Evolutionary conservation across 805 yeast species (phyloP).

Genomic region (Kodamaea leandrae): DNA sequence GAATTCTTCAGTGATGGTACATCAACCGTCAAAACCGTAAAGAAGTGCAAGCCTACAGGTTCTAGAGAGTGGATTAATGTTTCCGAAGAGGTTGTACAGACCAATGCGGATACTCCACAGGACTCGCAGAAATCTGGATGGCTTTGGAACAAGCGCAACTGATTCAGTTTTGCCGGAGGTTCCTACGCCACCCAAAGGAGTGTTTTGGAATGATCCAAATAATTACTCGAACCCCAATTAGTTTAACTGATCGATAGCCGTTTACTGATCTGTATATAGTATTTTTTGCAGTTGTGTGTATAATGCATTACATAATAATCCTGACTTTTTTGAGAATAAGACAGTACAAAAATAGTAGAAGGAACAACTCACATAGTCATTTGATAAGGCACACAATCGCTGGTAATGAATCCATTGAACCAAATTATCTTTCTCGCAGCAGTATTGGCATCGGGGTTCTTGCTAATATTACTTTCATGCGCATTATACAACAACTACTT

Average conservation of each 20-base stretch:
- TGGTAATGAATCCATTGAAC: constrained; percentile 42
- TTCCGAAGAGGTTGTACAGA: constrained; percentile 19
- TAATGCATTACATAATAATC: constrained; percentile 1
- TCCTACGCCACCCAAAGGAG: background rate
- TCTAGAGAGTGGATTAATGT: constrained; percentile 34
- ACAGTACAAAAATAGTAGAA: constrained; percentile 1
- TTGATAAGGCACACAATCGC: background rate
- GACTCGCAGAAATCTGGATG: constrained; percentile 16
- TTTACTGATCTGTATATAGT: background rate
- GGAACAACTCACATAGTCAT: background rate
- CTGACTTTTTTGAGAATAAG: background rate
- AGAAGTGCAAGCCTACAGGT: constrained; percentile 33
- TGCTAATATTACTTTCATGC: constrained; percentile 42
- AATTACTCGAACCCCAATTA: too few relatives aligned
- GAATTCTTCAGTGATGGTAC: constrained; percentile 40
- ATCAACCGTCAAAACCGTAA: constrained; percentile 26
- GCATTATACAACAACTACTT: constrained; percentile 44
- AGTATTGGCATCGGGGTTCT: constrained; percentile 44
- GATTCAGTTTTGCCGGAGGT: background rate
- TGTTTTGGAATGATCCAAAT: too few relatives aligned
- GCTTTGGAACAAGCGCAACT: constrained; percentile 21
- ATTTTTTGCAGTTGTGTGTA: background rate
- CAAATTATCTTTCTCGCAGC: constrained; percentile 47
- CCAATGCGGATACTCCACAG: constrained; percentile 10
- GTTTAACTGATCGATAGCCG: too few relatives aligned